Evolutionary conservation across 306 rosid genomes (phyloP).

Genomic region (Dicorynia guianensis): DNA sequence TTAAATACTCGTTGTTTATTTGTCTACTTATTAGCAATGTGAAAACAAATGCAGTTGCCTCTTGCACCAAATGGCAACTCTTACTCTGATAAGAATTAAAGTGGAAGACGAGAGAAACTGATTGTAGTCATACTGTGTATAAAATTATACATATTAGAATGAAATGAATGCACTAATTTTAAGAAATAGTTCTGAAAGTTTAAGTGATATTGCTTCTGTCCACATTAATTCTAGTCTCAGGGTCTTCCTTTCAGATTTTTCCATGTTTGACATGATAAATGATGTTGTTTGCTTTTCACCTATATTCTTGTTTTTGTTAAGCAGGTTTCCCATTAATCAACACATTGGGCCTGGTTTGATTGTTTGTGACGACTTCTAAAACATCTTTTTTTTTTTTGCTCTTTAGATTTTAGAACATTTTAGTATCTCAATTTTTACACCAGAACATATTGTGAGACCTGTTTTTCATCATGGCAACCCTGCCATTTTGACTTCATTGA

Average conservation of each 20-base stretch:
- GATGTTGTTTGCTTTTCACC: conserved; percentile 4
- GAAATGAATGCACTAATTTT: background rate
- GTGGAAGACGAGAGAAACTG: background rate
- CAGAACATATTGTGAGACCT: background rate
- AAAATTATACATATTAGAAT: background rate
- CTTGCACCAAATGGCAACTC: background rate
- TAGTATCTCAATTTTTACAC: conserved; percentile 21
- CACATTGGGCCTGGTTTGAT: conserved; percentile 3
- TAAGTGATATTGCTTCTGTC: background rate
- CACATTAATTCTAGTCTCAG: background rate
- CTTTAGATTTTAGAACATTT: conserved; percentile 11
- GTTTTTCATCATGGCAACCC: conserved; percentile 5
- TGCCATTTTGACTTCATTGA: conserved; percentile 6
- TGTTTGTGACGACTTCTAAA: background rate
- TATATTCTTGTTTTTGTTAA: background rate
- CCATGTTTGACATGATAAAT: conserved; percentile 9
- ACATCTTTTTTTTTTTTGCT: background rate
- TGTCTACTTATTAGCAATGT: background rate
- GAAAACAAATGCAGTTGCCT: background rate
- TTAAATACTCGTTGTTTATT: background rate
- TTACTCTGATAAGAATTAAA: background rate
- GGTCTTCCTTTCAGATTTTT: background rate
- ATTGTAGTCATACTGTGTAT: background rate
- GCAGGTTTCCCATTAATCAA: background rate
- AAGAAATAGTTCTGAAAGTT: background rate